Evolutionary conservation across 768 basidiomycete species (phyloP).

Genomic region (Xanthoconium purpureum): DNA sequence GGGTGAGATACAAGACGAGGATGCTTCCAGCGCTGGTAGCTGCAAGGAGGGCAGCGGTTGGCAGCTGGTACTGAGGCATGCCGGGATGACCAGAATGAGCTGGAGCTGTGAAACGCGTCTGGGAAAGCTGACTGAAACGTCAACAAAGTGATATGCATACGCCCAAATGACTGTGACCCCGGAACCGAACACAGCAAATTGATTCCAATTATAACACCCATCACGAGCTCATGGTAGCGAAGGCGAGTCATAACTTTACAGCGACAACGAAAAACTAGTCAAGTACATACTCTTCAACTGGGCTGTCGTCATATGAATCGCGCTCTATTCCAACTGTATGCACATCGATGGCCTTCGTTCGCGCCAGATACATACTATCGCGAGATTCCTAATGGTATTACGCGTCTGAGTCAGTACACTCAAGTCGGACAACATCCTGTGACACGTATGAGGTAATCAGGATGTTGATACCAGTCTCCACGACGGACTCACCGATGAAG

Average conservation of each 20-base stretch:
- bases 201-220: not conserved
- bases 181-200: slow-evolving; percentile 8
- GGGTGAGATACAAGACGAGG: slow-evolving; percentile 38
- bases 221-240: not conserved
- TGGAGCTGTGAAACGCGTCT: not conserved
- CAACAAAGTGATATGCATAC: not conserved
- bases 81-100: not conserved
- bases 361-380: too few species aligned
- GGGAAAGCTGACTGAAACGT: not conserved
- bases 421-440: too few species aligned
- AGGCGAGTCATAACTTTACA: too few species aligned
- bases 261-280: too few species aligned
- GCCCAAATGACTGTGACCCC: slow-evolving; percentile 4
- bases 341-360: not conserved
- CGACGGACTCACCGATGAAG: too few species aligned
- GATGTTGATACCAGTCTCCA: too few species aligned
- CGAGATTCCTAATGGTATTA: too few species aligned
- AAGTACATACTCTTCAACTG: too few species aligned
- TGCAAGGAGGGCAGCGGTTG: slow-evolving; percentile 48
- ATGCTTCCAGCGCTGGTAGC: slow-evolving; percentile 44
- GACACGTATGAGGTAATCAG: too few species aligned
- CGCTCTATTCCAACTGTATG: not conserved
- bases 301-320: too few species aligned
- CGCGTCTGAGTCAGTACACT: too few species aligned
- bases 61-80: slow-evolving; percentile 63